A percentile compares a stretch with the other conserved stretches of the same genome.
Conservation (phyloP, 2,329 filamentous ascomycete genomes). For the Sporothrix protearum region DNA sequence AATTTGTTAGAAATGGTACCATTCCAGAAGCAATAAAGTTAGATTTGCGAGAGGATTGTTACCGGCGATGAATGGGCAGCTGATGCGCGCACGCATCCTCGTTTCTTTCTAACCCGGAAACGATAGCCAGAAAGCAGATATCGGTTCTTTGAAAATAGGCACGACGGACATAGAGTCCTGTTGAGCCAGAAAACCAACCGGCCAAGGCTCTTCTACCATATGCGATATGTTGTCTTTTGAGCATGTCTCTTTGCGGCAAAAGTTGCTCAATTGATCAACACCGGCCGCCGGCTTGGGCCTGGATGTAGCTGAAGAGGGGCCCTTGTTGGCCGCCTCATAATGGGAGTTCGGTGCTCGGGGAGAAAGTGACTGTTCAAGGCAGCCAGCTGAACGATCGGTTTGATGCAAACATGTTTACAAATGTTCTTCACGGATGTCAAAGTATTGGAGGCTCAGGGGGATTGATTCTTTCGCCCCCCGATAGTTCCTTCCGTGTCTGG, state of each 20-base stretch:
- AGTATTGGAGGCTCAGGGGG: slow-evolving; percentile 1
- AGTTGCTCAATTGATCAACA: slow-evolving; percentile 13
- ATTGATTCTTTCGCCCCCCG: background rate
- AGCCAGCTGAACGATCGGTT: background rate
- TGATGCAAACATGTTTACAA: background rate
- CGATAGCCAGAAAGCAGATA: slow-evolving; percentile 19
- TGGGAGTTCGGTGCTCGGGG: background rate
- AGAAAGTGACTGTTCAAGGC: background rate
- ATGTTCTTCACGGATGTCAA: background rate
- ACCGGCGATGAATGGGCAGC: background rate
- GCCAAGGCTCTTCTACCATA: slow-evolving; percentile 1
- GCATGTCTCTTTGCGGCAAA: slow-evolving; percentile 12
- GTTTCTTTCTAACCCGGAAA: slow-evolving; percentile 13
- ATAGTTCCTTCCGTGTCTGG: background rate
- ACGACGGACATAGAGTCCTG: slow-evolving; percentile 12
- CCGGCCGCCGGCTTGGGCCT: background rate
- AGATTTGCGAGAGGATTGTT: background rate
- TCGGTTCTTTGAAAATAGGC: slow-evolving; percentile 6
- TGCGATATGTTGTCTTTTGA: background rate
- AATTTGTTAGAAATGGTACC: slow-evolving; percentile 7
- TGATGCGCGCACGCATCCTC: background rate
- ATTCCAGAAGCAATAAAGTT: background rate
- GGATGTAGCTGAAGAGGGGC: slow-evolving; percentile 1
- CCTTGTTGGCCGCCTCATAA: background rate
- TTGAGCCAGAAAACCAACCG: background rate